Base-by-base conservation (phyloP, 1,139 yeast species). In the Tardiomyces depauwii region DNA sequence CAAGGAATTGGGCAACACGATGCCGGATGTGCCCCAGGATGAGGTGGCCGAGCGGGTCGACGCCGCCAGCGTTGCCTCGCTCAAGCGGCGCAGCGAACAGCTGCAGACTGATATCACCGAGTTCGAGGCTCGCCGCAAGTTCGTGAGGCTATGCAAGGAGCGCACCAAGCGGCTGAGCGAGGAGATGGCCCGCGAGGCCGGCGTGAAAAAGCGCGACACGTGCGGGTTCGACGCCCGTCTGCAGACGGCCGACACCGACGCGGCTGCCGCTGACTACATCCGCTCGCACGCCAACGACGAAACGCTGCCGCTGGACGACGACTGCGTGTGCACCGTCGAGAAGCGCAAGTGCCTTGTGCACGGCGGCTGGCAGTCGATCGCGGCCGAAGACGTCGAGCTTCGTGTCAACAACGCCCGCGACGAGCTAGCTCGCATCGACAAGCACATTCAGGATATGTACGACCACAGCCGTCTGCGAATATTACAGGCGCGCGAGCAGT, bases 271-370 rank as follows among this genome's bases (percentile, higher is more conserved):
- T 10, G 27, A 41, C n/a, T 21, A 36, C 18, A 38, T 46, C 21
- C 28, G 30, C 23, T 55, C 55, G 43, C 44, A 48, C n/a, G 50
- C 50, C 2, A 41, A 46, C 13, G 54, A 50, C n/a, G 51, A 50
- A 7, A 41, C 7, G 45, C 42, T 9, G 45, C 43, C 1, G 50
- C 48, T 11, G 56, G 53, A 18, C 52, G 54, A 18, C 59, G 52
- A 10, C 56, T 21, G 7, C 4, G 52, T 28, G 48, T 78, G 2
- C 85, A 94, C 58, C 57, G 63, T 66, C n/a, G 91, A 83, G 45
- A 76, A 76, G 51, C 71, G 79, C 45, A 81, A 80, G 55, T 85
- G 95, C 59, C 61, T 62, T 4, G 73, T 77, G 44, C 94, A 85
- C 56, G 69, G 70, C 43, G 80, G 82, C 0, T 85, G 94, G 94